A percentile compares a stretch with the other conserved stretches of the same genome.
phyloP scores from a whole-genome alignment of 306 rosid species.

The Begonia loranthoides region DNA sequence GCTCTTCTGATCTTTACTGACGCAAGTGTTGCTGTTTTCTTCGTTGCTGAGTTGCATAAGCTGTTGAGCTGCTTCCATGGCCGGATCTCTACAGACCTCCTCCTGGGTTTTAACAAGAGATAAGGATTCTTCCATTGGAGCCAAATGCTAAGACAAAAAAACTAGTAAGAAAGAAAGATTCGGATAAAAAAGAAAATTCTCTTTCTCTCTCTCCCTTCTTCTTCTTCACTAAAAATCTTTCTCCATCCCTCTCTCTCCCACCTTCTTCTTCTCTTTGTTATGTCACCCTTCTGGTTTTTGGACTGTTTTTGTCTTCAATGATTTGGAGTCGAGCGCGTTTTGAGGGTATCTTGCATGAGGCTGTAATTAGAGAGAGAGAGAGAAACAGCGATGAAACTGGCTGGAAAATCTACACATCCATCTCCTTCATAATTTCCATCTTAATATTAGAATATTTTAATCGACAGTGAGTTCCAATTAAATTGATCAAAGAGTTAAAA shows the following conservation, averaged over 20 bases:
- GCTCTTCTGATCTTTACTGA: not conserved
- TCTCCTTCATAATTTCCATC: too few relatives aligned
- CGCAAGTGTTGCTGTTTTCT: not conserved
- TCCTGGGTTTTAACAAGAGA: not conserved
- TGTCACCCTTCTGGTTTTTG: not conserved
- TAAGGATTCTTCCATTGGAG: not conserved
- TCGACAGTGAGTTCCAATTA: too few relatives aligned
- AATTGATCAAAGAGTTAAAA: too few relatives aligned
- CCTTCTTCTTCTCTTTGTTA: not conserved
- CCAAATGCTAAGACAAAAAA: not conserved
- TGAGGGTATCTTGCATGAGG: not conserved
- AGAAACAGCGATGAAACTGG: too few relatives aligned
- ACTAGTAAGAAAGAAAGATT: not conserved
- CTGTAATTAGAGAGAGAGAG: not conserved
- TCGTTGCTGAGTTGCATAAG: conserved; percentile 1
- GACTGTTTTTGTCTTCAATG: not conserved
- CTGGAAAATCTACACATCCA: too few relatives aligned
- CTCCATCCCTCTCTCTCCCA: not conserved
- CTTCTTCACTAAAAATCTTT: not conserved
- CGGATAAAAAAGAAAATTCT: not conserved
- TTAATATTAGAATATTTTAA: too few relatives aligned
- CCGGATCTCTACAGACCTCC: not conserved
- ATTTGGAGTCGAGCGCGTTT: not conserved
- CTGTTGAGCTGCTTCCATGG: conserved; percentile 1
- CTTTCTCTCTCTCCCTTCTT: conserved; percentile 2